Percentiles rank a stretch among this genome's conserved stretches.
Conservation (phyloP, 2,329 filamentous ascomycete species). For the Colletotrichum trifolii region DNA sequence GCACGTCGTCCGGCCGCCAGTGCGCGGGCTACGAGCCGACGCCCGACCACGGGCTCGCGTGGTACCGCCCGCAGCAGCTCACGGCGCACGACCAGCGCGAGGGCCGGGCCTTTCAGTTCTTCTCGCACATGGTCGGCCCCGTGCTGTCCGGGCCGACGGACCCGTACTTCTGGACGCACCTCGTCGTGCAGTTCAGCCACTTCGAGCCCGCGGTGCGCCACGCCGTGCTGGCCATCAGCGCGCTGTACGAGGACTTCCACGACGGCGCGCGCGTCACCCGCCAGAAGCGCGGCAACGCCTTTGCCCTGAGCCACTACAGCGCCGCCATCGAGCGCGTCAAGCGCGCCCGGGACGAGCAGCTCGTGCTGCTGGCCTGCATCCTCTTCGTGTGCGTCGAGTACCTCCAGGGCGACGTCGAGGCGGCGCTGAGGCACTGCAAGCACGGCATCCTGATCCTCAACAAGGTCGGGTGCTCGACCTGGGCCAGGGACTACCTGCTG, state of each 20-base stretch:
- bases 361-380: conserved; percentile 57
- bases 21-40: conserved; percentile 31
- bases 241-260: conserved; percentile 52
- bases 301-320: conserved; percentile 42
- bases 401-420: conserved; percentile 58
- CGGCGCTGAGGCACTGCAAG: conserved; percentile 40
- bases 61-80: conserved; percentile 35
- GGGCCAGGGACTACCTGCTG: conserved; percentile 47
- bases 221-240: conserved; percentile 60
- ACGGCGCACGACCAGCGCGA: conserved; percentile 38
- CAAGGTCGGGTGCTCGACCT: conserved; percentile 45
- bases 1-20: conserved; percentile 63
- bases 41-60: conserved; percentile 29
- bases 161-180: conserved; percentile 54
- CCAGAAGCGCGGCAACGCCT: conserved; percentile 27
- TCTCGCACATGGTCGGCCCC: conserved; percentile 31
- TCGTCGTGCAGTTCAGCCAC: conserved; percentile 59
- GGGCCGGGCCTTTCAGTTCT: conserved; percentile 34
- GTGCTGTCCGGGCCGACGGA: conserved; percentile 33
- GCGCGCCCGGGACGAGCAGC: conserved; percentile 40
- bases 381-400: conserved; percentile 66
- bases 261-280: conserved; percentile 29
- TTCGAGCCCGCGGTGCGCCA: conserved; percentile 59
- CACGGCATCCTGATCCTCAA: conserved; percentile 31
- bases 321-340: conserved; percentile 42